Base-by-base conservation (phyloP, 2,329 filamentous ascomycete species). In the Arachnopeziza araneosa region DNA sequence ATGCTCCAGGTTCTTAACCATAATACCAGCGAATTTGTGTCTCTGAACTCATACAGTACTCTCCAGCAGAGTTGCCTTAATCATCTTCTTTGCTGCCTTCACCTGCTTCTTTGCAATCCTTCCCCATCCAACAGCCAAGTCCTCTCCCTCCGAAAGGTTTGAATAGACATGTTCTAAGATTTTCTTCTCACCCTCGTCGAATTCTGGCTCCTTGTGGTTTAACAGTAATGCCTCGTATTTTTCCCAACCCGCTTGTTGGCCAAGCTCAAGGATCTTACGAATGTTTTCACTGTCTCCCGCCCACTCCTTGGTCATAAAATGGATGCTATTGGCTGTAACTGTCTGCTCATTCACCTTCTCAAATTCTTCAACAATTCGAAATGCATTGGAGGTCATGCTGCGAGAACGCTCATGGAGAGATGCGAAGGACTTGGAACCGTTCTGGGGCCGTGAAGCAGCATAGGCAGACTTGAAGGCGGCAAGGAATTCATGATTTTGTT, bases 221-320 rank as follows among this genome's bases (percentile, higher is more conserved):
- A 59, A 36, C 54, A 60, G 23, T 54, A 67, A 55, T 14, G 59
- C 60, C 12, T 67, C 49, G 50, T 65, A 65, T 36, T 60, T 67
- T 50, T 68, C 57, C 22, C 67, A 54, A 2, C 64, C 66, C 44
- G 67, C 58, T n/a, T 55, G 52, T 32, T 60, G 57, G n/a, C 69
- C 69, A 36, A 62, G 50, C 1, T 51, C 52, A 26, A 70, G 56
- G 1, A 69, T n/a, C 1, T 61, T 56, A 8, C 48, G 51, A 5
- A 57, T 51, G 4, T 53, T 56, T 6, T 54, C 54, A 26, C 63
- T 60, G 21, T 69, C 62, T 5, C 60, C 54, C 1, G 12, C 56
- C 68, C 68, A 69, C 1, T 60, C 44, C 48, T 64, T 66, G 6
- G 63, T 51, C 32, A 63, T n/a, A 8, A 68, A 32, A 10, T 32